Percentiles rank a stretch among this genome's conserved stretches.
These are phyloP conservation scores for Nelumbo lutea DNA, from an alignment of 164 flowering plant genomes.

Conservation along the genomic window DNA sequence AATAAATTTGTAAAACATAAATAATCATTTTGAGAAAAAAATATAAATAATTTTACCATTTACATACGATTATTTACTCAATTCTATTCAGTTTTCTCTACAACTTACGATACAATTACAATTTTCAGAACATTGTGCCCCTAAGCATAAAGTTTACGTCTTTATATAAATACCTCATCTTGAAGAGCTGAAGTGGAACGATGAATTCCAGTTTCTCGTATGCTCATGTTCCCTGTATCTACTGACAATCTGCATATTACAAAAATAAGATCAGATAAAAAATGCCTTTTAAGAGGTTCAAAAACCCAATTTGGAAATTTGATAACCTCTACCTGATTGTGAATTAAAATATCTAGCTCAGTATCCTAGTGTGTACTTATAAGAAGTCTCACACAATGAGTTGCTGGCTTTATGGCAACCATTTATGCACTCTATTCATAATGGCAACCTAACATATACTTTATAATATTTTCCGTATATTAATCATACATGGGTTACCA, in stretches of 20 bases:
- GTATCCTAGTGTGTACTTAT: neutral
- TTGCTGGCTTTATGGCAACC: too few relatives aligned
- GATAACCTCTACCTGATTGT: neutral
- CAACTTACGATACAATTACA: too few relatives aligned
- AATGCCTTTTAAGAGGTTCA: neutral
- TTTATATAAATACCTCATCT: conserved; percentile 58
- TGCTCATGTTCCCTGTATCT: conserved; percentile 54
- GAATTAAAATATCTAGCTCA: neutral
- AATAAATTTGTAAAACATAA: too few relatives aligned
- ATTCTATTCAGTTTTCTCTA: too few relatives aligned
- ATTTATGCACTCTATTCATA: too few relatives aligned
- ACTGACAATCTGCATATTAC: conserved; percentile 42
- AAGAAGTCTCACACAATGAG: too few relatives aligned
- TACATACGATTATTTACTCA: too few relatives aligned
- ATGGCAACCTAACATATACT: too few relatives aligned
- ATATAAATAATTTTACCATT: too few relatives aligned
- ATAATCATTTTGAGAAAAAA: neutral
- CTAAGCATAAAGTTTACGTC: conserved; percentile 1
- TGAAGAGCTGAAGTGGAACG: conserved; percentile 58
- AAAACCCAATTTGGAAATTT: neutral
- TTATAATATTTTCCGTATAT: too few relatives aligned
- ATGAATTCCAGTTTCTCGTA: conserved; percentile 37
- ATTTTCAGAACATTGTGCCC: too few relatives aligned
- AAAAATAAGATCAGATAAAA: neutral
- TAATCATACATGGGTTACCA: too few relatives aligned